phyloP scores from a whole-genome alignment of 2,329 filamentous ascomycete species.

The Metarhizium robertsii region DNA sequence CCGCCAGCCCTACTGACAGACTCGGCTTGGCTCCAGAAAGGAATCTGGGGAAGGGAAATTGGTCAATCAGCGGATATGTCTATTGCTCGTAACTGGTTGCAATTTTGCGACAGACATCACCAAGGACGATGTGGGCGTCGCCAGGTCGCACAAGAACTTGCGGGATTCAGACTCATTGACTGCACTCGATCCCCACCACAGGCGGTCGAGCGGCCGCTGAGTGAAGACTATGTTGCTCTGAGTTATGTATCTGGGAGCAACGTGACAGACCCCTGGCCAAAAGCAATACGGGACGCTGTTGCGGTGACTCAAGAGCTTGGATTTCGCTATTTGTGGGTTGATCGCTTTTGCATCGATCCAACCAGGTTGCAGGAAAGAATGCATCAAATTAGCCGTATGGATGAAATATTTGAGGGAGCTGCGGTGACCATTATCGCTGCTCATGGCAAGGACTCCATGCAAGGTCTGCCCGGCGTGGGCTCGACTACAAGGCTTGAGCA shows the following conservation, averaged over 20 bases:
- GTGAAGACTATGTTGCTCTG: conserved; percentile 21
- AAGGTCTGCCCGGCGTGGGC: conserved; percentile 26
- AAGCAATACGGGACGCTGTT: conserved; percentile 22
- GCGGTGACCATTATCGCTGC: conserved; percentile 29
- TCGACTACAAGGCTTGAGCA: conserved; percentile 16
- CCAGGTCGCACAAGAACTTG: conserved; percentile 14
- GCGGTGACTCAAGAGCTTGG: conserved; percentile 21
- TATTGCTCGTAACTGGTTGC: conserved; percentile 22
- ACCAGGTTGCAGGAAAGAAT: conserved; percentile 14
- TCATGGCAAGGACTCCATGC: conserved; percentile 21
- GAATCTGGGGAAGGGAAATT: conserved; percentile 25
- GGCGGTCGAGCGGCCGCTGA: conserved; percentile 18
- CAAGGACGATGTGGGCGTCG: conserved; percentile 21
- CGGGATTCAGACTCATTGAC: conserved; percentile 23
- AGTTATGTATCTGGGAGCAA: conserved; percentile 26
- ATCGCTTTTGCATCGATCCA: conserved; percentile 25
- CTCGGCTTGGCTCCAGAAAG: conserved; percentile 18
- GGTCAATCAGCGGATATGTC: conserved; percentile 19
- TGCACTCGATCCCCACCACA: conserved; percentile 22
- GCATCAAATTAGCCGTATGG: conserved; percentile 26
- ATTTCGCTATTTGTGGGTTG: conserved; percentile 28
- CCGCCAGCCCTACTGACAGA: conserved; percentile 6
- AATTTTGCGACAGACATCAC: conserved; percentile 24
- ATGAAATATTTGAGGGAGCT: conserved; percentile 25
- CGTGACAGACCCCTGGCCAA: conserved; percentile 19